These are phyloP conservation scores for Beauveria medogensis DNA, from an alignment of 2,329 filamentous ascomycete genomes.

Conservation along the genomic window DNA sequence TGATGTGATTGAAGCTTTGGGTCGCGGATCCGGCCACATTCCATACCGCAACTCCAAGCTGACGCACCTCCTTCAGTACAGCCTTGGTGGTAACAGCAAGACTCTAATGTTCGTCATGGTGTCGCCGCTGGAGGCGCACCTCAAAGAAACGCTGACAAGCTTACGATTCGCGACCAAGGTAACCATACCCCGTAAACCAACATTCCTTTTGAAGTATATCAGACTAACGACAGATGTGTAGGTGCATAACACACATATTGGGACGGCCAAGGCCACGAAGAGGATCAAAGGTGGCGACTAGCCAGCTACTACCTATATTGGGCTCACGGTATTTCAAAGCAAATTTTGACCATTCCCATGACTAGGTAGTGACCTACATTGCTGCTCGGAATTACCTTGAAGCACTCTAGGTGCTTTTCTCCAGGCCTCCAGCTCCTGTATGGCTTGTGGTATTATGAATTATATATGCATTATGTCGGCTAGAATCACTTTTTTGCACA, in stretches of 20 bases:
- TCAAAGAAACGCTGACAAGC: conserved; percentile 89
- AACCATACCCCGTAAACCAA: conserved; percentile 12
- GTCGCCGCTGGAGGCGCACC: conserved; percentile 79
- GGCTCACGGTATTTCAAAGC: too few relatives aligned
- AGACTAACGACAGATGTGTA: conserved; percentile 22
- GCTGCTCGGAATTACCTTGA: too few relatives aligned
- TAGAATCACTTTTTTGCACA: background rate
- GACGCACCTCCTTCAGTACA: conserved; percentile 91
- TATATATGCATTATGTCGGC: background rate
- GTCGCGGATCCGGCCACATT: conserved; percentile 72
- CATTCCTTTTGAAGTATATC: background rate
- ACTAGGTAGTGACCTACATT: too few relatives aligned
- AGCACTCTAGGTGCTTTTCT: too few relatives aligned
- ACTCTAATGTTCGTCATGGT: conserved; percentile 99
- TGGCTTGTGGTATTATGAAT: background rate
- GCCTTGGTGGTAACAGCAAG: conserved; percentile 88
- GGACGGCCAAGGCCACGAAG: conserved; percentile 71
- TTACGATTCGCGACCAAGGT: conserved; percentile 94
- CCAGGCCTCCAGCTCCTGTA: too few relatives aligned
- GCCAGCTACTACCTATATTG: background rate
- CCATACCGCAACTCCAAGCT: conserved; percentile 96
- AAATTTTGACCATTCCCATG: too few relatives aligned
- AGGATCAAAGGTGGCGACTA: conserved; percentile 41
- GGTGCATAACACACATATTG: conserved; percentile 87
- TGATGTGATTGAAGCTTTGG: conserved; percentile 91